Base-by-base conservation (phyloP, 1,139 yeast species). In the Tardiomyces blankii region DNA sequence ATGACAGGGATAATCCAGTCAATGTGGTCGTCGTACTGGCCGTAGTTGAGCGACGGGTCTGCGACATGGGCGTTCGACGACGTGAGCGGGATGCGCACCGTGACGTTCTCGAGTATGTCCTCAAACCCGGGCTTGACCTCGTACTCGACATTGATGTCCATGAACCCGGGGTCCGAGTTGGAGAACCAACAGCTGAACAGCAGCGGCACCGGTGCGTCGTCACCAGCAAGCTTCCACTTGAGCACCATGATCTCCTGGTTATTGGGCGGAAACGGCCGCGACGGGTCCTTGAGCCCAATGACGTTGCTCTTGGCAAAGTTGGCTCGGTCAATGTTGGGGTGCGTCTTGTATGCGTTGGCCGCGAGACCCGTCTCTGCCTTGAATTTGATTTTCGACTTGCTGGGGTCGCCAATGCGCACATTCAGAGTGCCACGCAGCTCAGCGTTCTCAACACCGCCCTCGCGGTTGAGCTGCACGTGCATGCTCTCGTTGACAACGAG, bases 351-450 rank as follows among this genome's bases (percentile, higher is more conserved):
- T 61, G 82, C 91, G 46, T 78, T 73, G 30, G 76, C 77, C 33
- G 70, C 51, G 18, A 70, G 72, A 42, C 65, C 72, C 39, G 79
- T 70, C 42, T 70, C 63, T 51, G 89, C 71, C 51, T 78, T 62
- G 48, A 89, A 73, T 61, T 77, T 78, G 48, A 87, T 75, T 53
- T 75, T 75, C 18, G 94, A 78, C 52, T 82, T 72, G 32, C 73
- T 75, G 13, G 82, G 70, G 57, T 87, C 77, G 61, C 84, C 88
- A 55, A 91, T 80, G 64, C 96, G 81, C 61, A 91, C 72, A 66
- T 87, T 95, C 56, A 91, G 72, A 56, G 84, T 94, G 62, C 98
- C 98, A 66, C 87, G 87, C 50, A 88, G 75, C 62, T 89, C 96
- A 42, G 88, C 77, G 27, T 78, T 70, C 46, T 74, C 63, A 48